These are phyloP conservation scores for Backusella westeae DNA, from an alignment of 192 early-diverging fungal species.

Conservation along the genomic window DNA sequence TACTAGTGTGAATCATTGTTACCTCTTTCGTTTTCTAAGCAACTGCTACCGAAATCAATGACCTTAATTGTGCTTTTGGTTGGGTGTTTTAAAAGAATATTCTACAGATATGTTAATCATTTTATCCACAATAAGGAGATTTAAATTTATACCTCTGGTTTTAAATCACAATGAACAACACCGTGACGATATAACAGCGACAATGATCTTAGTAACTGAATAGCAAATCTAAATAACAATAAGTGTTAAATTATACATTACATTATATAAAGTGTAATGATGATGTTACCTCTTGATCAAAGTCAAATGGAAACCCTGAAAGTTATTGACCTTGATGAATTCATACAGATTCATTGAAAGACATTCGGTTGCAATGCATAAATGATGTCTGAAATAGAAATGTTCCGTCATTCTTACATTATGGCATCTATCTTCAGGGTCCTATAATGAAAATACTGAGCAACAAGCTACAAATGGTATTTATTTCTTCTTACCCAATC, in stretches of 20 bases:
- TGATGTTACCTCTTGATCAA: constrained; percentile 59
- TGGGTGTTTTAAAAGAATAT: constrained; percentile 80
- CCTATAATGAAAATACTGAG: constrained; percentile 42
- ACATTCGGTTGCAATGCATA: constrained; percentile 94
- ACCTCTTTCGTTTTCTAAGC: constrained; percentile 82
- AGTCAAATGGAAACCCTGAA: constrained; percentile 81
- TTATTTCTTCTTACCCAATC: constrained; percentile 56
- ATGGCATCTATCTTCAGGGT: constrained; percentile 74
- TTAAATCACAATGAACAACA: constrained; percentile 97
- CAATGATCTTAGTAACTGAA: constrained; percentile 84
- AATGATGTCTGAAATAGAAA: constrained; percentile 94
- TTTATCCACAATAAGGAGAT: not conserved
- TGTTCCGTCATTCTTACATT: constrained; percentile 87
- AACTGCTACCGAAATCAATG: constrained; percentile 95
- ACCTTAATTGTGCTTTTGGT: constrained; percentile 84
- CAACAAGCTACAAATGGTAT: no score
- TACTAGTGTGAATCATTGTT: not conserved
- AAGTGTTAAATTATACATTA: not conserved
- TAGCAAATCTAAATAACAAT: constrained; percentile 59
- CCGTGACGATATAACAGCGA: constrained; percentile 66
- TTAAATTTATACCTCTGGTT: constrained; percentile 73
- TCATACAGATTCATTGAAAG: constrained; percentile 96
- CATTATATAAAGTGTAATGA: not conserved
- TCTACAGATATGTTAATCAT: constrained; percentile 37
- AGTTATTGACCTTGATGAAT: constrained; percentile 91